Evolutionary conservation across 345 rosid genomes (phyloP), one percentile per base, ranked within the genome.

Genomic region (Arabis hirsuta): DNA sequence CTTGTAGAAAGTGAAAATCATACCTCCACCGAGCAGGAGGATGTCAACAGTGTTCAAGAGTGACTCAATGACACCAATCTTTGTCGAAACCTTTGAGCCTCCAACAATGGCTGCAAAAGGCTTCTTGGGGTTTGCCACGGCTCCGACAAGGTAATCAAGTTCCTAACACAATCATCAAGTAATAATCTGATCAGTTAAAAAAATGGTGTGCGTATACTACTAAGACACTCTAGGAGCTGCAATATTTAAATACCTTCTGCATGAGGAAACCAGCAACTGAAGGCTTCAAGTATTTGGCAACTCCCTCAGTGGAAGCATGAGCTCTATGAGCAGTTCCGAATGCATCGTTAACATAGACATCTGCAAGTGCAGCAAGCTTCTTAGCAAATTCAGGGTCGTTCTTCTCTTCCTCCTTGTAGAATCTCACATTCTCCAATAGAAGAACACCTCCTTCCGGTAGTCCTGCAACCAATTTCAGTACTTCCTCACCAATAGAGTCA

Each of bases 101-200:
- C 98, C 98, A 34, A 90, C 94, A 76, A 93, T 93, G 51, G 98
- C 97, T 52, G 97, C 98, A 68, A 93, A 93, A 69, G 98, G 98
- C 80, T 89, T 87, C 84, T 90, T 90, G 27, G 98, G 97, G 81
- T 41, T 86, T 46, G 91, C 83, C 52, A 93, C 90, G 32, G 97
- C 98, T 66, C 96, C 97, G 20, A 87, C 98, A 74, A 93, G 97
- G 82, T 93, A 93, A 74, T 90, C 98, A 61, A 93, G 85, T 77
- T 93, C 98, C 98, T 90, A 72, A 39, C 50, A 67, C 66, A 36
- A 27, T 8, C 26, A 68, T 4, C 50, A 32, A 43, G 50, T 27
- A 46, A 10, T 7, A 62, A 8, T 53, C 26, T 26, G 2, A 66
- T 62, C 14, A 63, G 58, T 29, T 36, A 20, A 10, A 20, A 10